Base-by-base conservation (phyloP, 2,329 filamentous ascomycete genomes). In the Dothidotthia symphoricarpi region DNA sequence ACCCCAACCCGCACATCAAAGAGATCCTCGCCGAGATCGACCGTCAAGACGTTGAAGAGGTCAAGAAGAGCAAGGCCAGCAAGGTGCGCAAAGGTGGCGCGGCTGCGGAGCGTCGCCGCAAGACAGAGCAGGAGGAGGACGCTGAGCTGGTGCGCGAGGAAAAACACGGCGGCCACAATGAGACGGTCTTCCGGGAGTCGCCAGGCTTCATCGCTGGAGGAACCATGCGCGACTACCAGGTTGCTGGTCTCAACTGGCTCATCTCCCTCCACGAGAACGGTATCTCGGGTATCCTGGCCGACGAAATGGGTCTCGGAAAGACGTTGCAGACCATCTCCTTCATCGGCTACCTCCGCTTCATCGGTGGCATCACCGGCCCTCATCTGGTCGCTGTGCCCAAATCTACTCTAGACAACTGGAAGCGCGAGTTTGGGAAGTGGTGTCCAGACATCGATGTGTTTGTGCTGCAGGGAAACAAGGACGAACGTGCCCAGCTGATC, bases 241-340 rank as follows among this genome's bases (percentile, higher is more conserved):
- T 98, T 54, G 86, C 88, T 24, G 93, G 93, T 51, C 75, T 98
- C 52, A 98, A 98, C 68, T 98, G 93, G 93, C 78, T 98, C 30
- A 89, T 98, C 54, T 97, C 90, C 10, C 77, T 98, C 5, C 93
- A 98, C 59, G 93, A 98, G 69, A 98, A 98, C 59, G 93, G 93
- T 73, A 98, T 98, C 52, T 97, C 91, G 14, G 93, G 93, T 53
- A 98, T 98, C 48, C 75, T 98, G 33, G 93, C 93, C 45, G 93
- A 98, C 62, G 93, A 98, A 71, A 98, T 98, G 93, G 93, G 93
- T 69, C 76, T 98, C 14, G 93, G 93, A 59, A 98, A 98, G 75
- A 98, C 93, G 0, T 71, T 98, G 17, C 93, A 98, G 69, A 98
- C 93, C 0, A 98, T 98, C 43, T 86, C 93, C 2, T 98, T 98